Evolutionary conservation across 2,329 filamentous ascomycete species (phyloP).

Genomic region (Purpureocillium takamizusanense): DNA sequence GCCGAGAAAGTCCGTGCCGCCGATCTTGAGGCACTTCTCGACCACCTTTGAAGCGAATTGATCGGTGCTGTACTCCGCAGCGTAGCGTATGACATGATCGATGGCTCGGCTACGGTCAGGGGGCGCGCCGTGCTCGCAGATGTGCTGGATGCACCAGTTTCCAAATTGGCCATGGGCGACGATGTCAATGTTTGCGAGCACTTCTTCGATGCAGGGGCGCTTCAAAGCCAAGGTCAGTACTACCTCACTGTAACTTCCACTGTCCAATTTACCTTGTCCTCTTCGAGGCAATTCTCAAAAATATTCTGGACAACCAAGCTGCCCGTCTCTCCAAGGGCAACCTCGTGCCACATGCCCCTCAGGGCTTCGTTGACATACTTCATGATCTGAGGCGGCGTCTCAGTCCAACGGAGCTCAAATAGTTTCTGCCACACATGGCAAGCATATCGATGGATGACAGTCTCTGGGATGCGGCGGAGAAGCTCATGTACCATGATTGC

Average conservation of each 20-base stretch:
- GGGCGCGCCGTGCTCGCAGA: slow-evolving; percentile 91
- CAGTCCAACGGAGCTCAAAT: slow-evolving; percentile 93
- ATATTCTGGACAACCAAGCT: slow-evolving; percentile 99
- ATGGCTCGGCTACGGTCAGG: slow-evolving; percentile 87
- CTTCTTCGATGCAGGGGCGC: slow-evolving; percentile 96
- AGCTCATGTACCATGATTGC: slow-evolving; percentile 98
- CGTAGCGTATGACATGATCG: slow-evolving; percentile 89
- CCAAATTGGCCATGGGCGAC: slow-evolving; percentile 97
- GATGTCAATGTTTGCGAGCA: slow-evolving; percentile 88
- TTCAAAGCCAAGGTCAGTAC: slow-evolving; percentile 26
- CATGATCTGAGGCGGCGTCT: slow-evolving; percentile 96
- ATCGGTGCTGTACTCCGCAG: slow-evolving; percentile 95
- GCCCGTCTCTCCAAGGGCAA: slow-evolving; percentile 92
- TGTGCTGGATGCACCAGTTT: slow-evolving; percentile 99
- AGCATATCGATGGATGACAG: slow-evolving; percentile 95
- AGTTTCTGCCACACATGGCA: slow-evolving; percentile 99
- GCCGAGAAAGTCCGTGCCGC: slow-evolving; percentile 78
- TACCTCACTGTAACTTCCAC: too few relatives aligned
- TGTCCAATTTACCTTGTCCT: slow-evolving; percentile 98
- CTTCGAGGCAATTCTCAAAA: slow-evolving; percentile 97
- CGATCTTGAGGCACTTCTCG: slow-evolving; percentile 97
- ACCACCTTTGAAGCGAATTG: slow-evolving; percentile 99
- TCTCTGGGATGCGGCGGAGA: slow-evolving; percentile 89
- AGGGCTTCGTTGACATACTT: slow-evolving; percentile 94
- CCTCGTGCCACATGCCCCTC: slow-evolving; percentile 96